Percentiles rank a stretch among this genome's conserved stretches.
These are phyloP conservation scores for Ascocoryne sarcoides DNA, from an alignment of 2,329 filamentous ascomycete genomes.

Conservation along the genomic window DNA sequence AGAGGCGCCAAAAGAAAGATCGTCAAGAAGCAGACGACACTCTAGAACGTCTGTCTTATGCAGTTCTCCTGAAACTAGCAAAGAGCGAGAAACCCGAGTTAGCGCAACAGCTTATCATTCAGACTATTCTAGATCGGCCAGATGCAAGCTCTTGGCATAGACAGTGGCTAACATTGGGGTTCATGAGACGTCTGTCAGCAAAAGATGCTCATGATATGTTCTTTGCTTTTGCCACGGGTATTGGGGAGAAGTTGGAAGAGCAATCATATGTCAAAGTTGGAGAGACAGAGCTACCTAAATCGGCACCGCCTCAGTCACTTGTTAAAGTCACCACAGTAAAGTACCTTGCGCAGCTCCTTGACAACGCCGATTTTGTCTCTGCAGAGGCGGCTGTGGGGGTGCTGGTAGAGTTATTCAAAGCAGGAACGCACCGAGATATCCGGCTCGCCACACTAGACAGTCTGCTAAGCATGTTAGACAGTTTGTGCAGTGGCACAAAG, in stretches of 20 bases:
- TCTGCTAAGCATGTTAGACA: constrained; percentile 26
- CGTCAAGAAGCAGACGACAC: constrained; percentile 6
- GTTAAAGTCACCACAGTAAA: constrained; percentile 37
- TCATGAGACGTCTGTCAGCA: constrained; percentile 29
- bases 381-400: constrained; percentile 25
- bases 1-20: constrained; percentile 7
- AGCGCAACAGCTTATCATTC: constrained; percentile 24
- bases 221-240: constrained; percentile 22
- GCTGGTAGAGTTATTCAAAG: constrained; percentile 25
- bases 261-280: constrained; percentile 14
- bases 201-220: constrained; percentile 26
- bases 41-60: constrained; percentile 22
- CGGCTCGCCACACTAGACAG: constrained; percentile 28
- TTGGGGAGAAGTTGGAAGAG: constrained; percentile 25
- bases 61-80: constrained; percentile 19
- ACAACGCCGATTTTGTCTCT: constrained; percentile 28
- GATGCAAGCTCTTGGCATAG: constrained; percentile 36
- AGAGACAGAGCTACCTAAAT: constrained; percentile 3
- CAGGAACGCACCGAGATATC: constrained; percentile 31
- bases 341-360: constrained; percentile 32
- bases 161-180: constrained; percentile 24
- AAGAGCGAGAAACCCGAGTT: constrained; percentile 28
- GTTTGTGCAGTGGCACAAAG: constrained; percentile 10
- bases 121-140: constrained; percentile 26
- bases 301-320: constrained; percentile 6